A percentile compares a stretch with the other conserved stretches of the same genome.
These are phyloP conservation scores for Pelargonium citronellum DNA, from an alignment of 441 rosid genomes.

Conservation along the genomic window DNA sequence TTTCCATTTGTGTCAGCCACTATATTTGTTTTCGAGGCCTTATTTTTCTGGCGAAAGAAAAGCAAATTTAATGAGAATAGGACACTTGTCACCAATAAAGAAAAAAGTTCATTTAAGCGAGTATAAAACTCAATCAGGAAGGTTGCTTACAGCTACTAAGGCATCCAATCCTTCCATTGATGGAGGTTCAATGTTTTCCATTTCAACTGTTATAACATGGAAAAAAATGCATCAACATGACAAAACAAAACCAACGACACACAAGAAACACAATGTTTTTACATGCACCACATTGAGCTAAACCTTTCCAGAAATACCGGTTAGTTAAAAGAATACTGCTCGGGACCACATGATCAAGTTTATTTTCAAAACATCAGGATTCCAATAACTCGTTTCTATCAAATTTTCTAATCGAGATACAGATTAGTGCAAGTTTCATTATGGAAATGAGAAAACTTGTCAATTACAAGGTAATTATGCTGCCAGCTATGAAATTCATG, in stretches of 20 bases:
- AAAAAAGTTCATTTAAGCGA: not conserved
- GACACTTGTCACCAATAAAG: not conserved
- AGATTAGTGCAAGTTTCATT: no score
- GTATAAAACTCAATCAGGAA: not conserved
- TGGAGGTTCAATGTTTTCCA: conserved; percentile 30
- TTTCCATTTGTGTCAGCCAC: conserved; percentile 35
- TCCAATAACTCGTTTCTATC: no score
- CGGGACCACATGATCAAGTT: no score
- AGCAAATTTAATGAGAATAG: conserved; percentile 9
- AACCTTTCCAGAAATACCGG: no score
- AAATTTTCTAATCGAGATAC: no score
- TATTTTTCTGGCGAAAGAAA: conserved; percentile 42
- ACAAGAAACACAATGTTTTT: not conserved
- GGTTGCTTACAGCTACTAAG: conserved; percentile 47
- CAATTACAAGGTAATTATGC: no score
- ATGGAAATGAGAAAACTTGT: no score
- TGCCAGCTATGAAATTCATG: no score
- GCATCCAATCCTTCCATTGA: conserved; percentile 44
- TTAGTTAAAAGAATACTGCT: no score
- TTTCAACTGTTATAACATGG: conserved; percentile 23
- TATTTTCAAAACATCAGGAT: no score
- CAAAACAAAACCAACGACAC: not conserved
- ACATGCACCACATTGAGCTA: no score
- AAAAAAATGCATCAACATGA: conserved; percentile 18
- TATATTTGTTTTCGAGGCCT: conserved; percentile 36